These are phyloP conservation scores for Butyriboletus loyo DNA, from an alignment of 768 basidiomycete genomes.

Conservation along the genomic window DNA sequence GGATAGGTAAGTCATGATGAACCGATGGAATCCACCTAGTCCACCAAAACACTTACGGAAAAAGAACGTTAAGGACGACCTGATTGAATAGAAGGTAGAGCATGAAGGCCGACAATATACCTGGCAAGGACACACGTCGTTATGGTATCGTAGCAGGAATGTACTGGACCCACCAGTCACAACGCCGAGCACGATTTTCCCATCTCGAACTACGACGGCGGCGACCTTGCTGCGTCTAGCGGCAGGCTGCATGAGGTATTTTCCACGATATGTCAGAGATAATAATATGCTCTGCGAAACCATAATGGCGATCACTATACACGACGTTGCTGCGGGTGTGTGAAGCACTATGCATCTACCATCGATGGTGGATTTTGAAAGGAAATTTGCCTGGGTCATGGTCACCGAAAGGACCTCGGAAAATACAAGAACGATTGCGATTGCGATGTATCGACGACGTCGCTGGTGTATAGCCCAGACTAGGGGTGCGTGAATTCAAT, in stretches of 20 bases:
- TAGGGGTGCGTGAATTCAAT: neutral
- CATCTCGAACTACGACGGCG: conserved; percentile 15
- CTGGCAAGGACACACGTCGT: conserved; percentile 1
- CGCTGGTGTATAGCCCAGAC: conserved; percentile 16
- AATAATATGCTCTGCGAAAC: conserved; percentile 16
- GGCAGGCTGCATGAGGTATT: neutral
- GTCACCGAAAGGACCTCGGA: neutral
- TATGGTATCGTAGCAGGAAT: neutral
- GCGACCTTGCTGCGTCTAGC: conserved; percentile 15
- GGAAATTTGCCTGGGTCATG: neutral
- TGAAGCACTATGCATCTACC: conserved; percentile 6
- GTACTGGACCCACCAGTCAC: conserved; percentile 9
- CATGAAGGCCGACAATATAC: neutral
- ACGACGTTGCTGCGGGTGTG: neutral
- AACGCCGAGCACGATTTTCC: conserved; percentile 7
- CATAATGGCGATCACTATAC: conserved; percentile 1
- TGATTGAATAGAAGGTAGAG: conserved; percentile 3
- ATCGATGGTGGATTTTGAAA: conserved; percentile 7
- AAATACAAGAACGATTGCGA: conserved; percentile 1
- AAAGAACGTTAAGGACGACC: conserved; percentile 11
- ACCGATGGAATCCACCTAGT: neutral
- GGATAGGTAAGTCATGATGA: neutral
- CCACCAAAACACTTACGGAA: conserved; percentile 10
- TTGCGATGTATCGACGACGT: neutral
- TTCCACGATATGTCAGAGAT: conserved; percentile 16